phyloP scores from a whole-genome alignment of 768 basidiomycete species.

The Fistulinella prunicolor region DNA sequence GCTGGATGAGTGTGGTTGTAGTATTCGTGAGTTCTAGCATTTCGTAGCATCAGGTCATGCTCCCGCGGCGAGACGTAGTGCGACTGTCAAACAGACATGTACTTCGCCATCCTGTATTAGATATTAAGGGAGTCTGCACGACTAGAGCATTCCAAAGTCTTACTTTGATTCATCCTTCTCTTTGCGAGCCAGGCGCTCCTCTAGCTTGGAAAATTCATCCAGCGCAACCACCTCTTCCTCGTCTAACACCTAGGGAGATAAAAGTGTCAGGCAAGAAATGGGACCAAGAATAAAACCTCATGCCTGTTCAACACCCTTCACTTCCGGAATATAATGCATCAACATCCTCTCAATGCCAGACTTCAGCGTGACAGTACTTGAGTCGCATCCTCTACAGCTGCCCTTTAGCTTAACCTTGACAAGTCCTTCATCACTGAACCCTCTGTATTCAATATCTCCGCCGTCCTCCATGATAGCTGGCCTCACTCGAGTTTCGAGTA shows the following conservation, averaged over 20 bases:
- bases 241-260: conserved; percentile 65
- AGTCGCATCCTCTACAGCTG: conserved; percentile 93
- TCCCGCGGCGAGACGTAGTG: not conserved
- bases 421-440: conserved; percentile 79
- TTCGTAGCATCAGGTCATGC: not conserved
- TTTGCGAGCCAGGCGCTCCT: conserved; percentile 56
- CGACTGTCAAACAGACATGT: conserved; percentile 65
- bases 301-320: conserved; percentile 88
- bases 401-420: conserved; percentile 94
- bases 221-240: conserved; percentile 85
- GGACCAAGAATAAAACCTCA: conserved; percentile 1
- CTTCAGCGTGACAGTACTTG: conserved; percentile 93
- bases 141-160: conserved; percentile 26
- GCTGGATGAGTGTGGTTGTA: not conserved
- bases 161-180: conserved; percentile 45
- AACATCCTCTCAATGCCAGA: conserved; percentile 97
- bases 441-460: conserved; percentile 95
- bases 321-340: conserved; percentile 98
- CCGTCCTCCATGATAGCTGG: conserved; percentile 99
- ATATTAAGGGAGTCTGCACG: conserved; percentile 5
- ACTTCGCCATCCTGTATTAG: conserved; percentile 65
- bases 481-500: conserved; percentile 90
- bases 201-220: conserved; percentile 87
- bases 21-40: not conserved
- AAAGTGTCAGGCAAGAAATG: conserved; percentile 5